Conservation (phyloP, 805 yeast genomes). For the Sporopachydermia quercuum region DNA sequence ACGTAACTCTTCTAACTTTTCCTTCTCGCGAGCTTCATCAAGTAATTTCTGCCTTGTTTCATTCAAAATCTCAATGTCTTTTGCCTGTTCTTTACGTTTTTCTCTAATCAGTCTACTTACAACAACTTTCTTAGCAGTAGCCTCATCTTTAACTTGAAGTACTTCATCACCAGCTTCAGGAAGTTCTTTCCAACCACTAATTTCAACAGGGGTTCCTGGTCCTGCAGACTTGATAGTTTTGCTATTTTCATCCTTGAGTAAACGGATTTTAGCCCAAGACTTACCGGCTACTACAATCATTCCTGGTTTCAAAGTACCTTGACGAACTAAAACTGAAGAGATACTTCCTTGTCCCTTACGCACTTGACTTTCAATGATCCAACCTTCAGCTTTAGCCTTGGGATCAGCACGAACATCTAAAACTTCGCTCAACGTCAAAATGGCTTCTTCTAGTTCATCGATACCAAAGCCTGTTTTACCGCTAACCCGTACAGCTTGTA, state of each 20-base stretch:
- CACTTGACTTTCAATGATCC: slow-evolving; percentile 76
- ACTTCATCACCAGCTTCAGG: slow-evolving; percentile 87
- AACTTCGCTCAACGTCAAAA: slow-evolving; percentile 71
- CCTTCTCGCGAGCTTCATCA: slow-evolving; percentile 36
- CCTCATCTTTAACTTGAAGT: slow-evolving; percentile 61
- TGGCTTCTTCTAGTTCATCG: slow-evolving; percentile 80
- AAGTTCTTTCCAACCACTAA: slow-evolving; percentile 87
- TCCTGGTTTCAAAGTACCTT: slow-evolving; percentile 65
- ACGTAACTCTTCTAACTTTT: slow-evolving; percentile 39
- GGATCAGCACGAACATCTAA: slow-evolving; percentile 57
- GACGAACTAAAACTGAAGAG: slow-evolving; percentile 70
- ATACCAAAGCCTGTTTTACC: slow-evolving; percentile 85
- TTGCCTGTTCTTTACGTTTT: slow-evolving; percentile 37
- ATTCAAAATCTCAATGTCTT: slow-evolving; percentile 59
- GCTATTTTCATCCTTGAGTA: slow-evolving; percentile 63
- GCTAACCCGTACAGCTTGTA: slow-evolving; percentile 75
- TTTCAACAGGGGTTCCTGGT: slow-evolving; percentile 83
- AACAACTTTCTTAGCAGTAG: slow-evolving; percentile 59
- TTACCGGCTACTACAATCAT: slow-evolving; percentile 71
- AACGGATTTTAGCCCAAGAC: slow-evolving; percentile 72
- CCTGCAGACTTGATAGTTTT: slow-evolving; percentile 47
- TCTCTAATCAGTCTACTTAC: slow-evolving; percentile 44
- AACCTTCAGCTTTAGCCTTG: slow-evolving; percentile 52
- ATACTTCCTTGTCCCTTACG: slow-evolving; percentile 72
- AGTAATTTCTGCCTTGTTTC: slow-evolving; percentile 42